Base-by-base conservation (phyloP, 352 stramenopile species). In the Phytophthora sojae region DNA sequence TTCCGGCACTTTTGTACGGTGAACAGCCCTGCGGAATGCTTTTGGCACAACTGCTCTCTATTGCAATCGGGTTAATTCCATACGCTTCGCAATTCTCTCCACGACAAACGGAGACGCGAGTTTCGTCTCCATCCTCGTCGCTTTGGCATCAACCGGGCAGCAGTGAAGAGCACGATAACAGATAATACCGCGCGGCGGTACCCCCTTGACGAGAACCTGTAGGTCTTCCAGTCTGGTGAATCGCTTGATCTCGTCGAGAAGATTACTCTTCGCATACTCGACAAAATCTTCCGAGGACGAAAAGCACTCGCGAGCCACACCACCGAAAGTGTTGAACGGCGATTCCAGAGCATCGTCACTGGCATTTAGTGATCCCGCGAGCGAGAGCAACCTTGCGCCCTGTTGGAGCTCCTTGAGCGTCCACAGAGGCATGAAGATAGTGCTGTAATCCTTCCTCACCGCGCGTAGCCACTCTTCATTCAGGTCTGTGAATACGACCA, bases 81-180 rank as follows among this genome's bases (percentile, higher is more conserved):
- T 30, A 30, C 26, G 26, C 26, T 30, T 30, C 26, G 26, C 26
- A 7, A 42, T n/a, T 39, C 30, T 63, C 39, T 55, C 19, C 39
- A 54, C 39, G 23, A 62, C 56, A 25, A 62, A 61, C 25, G 56
- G 37, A 62, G 56, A 62, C 39, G 56, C 57, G 39, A 63, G 21
- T 21, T 21, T 21, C 21, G 21, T 21, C 21, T 21, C 15, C 37
- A 45, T 21, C 9, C 25, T 55, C 9, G 39, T 45, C 26, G 15
- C 25, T 53, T 30, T 6, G 26, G 26, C 26, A 30, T 30, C 26
- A 30, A 30, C 26, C 26, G 3, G 26, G 26, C 6, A 30, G 6
- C 26, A 30, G 26, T 30, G 26, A 30, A 30, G 26, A 30, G 6
- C 26, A 30, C 26, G 26, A 30, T 30, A 6, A 6, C 26, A 30